These are phyloP conservation scores for Desmodesmus armatus DNA, from an alignment of 139 green algal genomes.

Conservation along the genomic window DNA sequence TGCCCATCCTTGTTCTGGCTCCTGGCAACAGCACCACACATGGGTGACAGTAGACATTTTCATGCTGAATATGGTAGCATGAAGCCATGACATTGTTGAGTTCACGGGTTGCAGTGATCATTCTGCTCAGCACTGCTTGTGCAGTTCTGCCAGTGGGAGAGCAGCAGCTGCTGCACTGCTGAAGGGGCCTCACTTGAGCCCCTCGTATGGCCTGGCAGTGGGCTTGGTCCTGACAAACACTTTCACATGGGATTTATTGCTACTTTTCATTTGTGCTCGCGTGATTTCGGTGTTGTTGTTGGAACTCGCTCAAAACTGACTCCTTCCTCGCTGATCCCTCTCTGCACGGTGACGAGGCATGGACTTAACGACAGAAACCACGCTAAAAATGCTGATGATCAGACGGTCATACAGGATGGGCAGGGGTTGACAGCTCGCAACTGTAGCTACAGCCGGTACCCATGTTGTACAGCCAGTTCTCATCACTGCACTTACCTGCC, in stretches of 20 bases:
- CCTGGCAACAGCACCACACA: neutral
- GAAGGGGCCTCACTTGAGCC: conserved; percentile 62
- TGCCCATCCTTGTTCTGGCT: conserved; percentile 58
- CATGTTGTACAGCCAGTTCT: no score
- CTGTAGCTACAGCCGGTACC: no score
- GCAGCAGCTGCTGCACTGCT: neutral
- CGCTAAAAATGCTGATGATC: no score
- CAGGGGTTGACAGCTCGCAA: no score
- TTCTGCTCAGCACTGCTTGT: neutral
- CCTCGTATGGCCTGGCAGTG: conserved; percentile 52
- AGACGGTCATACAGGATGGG: no score
- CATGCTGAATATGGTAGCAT: neutral
- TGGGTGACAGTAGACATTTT: neutral
- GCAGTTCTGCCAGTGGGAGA: neutral
- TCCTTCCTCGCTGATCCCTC: no score
- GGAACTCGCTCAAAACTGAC: neutral
- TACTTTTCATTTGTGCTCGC: no score
- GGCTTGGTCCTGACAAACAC: conserved; percentile 66
- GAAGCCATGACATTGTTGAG: neutral
- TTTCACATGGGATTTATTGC: conserved; percentile 58
- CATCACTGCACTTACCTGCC: no score
- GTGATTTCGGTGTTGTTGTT: neutral
- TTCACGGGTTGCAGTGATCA: neutral
- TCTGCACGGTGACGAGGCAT: no score
- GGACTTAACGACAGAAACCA: no score